A percentile compares a stretch with the other conserved stretches of the same genome.
phyloP scores from a whole-genome alignment of 352 stramenopile species.

The Elongisporangium prolatum region DNA sequence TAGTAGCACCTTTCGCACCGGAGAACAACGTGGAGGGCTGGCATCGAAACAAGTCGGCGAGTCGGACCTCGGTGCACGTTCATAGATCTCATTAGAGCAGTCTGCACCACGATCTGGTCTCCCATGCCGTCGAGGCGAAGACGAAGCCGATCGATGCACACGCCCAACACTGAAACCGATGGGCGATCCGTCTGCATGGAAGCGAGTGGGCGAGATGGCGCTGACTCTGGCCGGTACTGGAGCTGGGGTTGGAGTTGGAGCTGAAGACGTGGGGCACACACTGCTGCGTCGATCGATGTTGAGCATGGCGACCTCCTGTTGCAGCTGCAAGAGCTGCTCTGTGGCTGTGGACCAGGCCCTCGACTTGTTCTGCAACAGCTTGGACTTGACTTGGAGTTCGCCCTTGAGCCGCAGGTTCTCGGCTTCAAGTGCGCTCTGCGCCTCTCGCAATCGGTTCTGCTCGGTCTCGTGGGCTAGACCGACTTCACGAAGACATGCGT shows the following conservation, averaged over 20 bases:
- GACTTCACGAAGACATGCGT: slow-evolving; percentile 39
- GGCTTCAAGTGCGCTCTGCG: slow-evolving; percentile 54
- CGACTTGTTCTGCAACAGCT: slow-evolving; percentile 80
- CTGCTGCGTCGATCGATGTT: slow-evolving; percentile 43
- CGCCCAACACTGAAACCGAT: not conserved
- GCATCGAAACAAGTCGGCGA: not conserved
- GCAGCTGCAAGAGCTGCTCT: slow-evolving; percentile 66
- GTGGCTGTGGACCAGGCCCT: slow-evolving; percentile 77
- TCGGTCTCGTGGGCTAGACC: slow-evolving; percentile 39
- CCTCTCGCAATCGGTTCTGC: slow-evolving; percentile 50
- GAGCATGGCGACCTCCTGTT: slow-evolving; percentile 81
- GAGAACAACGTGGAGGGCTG: not conserved
- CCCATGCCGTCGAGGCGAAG: not conserved
- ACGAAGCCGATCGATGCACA: not conserved
- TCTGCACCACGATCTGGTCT: not conserved
- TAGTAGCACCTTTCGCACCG: not conserved
- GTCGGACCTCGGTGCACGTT: not conserved
- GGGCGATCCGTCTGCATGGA: not conserved
- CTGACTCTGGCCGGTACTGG: not conserved
- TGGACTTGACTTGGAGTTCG: slow-evolving; percentile 77
- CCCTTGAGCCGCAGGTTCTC: slow-evolving; percentile 71
- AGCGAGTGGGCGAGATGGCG: not conserved
- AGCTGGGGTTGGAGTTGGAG: not conserved
- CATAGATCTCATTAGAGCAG: not conserved
- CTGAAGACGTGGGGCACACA: not conserved